phyloP scores from a whole-genome alignment of 2,329 filamentous ascomycete genomes.

The Rhinocladiella mackenziei region DNA sequence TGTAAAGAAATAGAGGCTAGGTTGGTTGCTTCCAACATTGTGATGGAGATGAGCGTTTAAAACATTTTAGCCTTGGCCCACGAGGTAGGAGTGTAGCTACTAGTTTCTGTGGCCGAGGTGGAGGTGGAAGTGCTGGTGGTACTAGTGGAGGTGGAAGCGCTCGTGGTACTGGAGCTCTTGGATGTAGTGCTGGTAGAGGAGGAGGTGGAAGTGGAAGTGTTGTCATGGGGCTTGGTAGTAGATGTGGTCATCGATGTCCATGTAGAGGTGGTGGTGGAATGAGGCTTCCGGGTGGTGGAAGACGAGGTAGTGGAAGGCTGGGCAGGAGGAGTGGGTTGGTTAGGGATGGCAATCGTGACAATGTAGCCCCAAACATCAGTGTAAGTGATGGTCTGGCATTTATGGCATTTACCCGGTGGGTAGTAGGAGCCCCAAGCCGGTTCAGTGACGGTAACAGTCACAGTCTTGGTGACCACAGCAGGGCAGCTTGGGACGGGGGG shows the following conservation, averaged over 20 bases:
- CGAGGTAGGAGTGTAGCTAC: not conserved
- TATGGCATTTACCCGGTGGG: conserved; percentile 19
- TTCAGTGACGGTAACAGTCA: conserved; percentile 8
- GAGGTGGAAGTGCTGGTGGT: conserved; percentile 8
- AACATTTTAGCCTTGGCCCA: conserved; percentile 2
- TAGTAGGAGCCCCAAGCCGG: conserved; percentile 6
- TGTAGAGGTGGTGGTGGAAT: conserved; percentile 1
- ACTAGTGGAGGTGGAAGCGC: not conserved
- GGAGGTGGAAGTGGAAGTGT: conserved; percentile 2
- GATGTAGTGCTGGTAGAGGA: conserved; percentile 1
- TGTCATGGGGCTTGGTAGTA: conserved; percentile 3
- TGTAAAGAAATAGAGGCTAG: not conserved
- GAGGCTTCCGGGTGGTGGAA: conserved; percentile 25
- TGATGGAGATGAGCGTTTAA: not conserved
- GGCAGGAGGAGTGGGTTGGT: conserved; percentile 2
- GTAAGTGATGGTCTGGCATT: conserved; percentile 33
- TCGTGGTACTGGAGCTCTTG: not conserved
- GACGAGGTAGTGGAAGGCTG: conserved; percentile 1
- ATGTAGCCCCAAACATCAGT: conserved; percentile 30
- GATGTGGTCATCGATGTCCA: conserved; percentile 2
- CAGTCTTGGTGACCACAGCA: conserved; percentile 1
- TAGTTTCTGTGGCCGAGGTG: conserved; percentile 3
- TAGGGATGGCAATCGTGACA: conserved; percentile 32
- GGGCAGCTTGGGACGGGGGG: conserved; percentile 9
- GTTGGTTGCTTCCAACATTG: not conserved